Evolutionary conservation across 345 rosid species (phyloP), one percentile per base, ranked within the genome.

Genomic region (Raphanus raphanistrum): DNA sequence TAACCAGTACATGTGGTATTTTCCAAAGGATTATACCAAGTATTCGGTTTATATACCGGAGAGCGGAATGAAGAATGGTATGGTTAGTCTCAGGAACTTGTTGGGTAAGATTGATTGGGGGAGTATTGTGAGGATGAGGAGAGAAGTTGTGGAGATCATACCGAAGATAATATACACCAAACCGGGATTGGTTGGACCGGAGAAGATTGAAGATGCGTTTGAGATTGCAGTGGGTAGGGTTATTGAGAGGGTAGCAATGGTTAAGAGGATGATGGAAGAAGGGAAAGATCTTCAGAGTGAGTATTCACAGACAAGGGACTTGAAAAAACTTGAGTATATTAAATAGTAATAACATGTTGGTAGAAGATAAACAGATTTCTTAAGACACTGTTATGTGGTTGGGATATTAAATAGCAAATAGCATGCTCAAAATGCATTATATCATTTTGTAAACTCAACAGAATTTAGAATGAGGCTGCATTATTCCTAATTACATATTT

Each of bases 1-100:
- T 48, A 48, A 48, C 55, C 89, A 90, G 54, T 90, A 90, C 60
- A 41, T 7, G 13, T 90, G 94, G 94, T 79, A 88, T 80, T 78
- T 90, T 6, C 89, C 94, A 0, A 80, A 78, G 73, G 81, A 88
- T 21, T 67, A 74, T 45, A 35, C 79, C 6, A 75, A 84, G 63
- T 90, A 80, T 16, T 88, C 89, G 0, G 82, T 90, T 16, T 88
- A 76, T 62, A 76, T 90, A 57, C 82, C 84, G 0, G 79, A 79
- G 28, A 48, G 45, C 2, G 70, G 41, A 13, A 66, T 85, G 13
- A 77, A 50, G 58, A 27, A n/a, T 5, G 78, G 84, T 41, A 68
- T 76, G 32, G 81, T 55, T 25, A 65, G 74, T 12, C 73, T 88
- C 8, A 33, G 12, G 16, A 38, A 68, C 13, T 29, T 52, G 12